phyloP scores from a whole-genome alignment of 768 basidiomycete species.

The Phaeolepiota aurea region DNA sequence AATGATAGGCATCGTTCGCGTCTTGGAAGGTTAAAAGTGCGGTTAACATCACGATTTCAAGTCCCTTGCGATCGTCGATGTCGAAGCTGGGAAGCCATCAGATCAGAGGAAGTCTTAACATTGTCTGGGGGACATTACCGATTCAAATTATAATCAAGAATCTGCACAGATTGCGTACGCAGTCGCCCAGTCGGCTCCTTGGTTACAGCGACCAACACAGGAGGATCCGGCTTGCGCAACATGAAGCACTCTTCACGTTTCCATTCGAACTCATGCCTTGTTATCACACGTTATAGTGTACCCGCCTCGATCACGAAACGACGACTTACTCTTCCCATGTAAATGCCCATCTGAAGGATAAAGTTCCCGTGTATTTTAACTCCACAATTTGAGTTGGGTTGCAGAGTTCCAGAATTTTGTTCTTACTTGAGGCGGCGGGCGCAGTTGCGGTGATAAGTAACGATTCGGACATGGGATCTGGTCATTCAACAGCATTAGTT shows the following conservation, averaged over 20 bases:
- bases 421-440: constrained; percentile 57
- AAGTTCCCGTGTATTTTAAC: constrained; percentile 63
- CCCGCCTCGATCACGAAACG: not conserved
- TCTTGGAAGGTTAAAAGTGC: constrained; percentile 76
- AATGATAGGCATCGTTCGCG: constrained; percentile 46
- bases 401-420: constrained; percentile 66
- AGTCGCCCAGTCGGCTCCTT: constrained; percentile 64
- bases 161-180: constrained; percentile 60
- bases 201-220: constrained; percentile 76
- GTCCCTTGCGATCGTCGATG: constrained; percentile 75
- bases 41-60: constrained; percentile 75
- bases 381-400: constrained; percentile 68
- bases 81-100: constrained; percentile 49
- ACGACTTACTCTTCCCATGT: constrained; percentile 75
- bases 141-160: constrained; percentile 81
- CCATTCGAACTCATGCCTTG: constrained; percentile 81
- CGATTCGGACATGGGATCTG: constrained; percentile 68
- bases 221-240: constrained; percentile 79
- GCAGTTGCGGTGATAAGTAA: constrained; percentile 63
- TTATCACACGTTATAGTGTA: not conserved
- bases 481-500: not conserved
- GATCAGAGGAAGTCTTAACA: not conserved
- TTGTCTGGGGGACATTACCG: constrained; percentile 30
- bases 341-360: constrained; percentile 73
- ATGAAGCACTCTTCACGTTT: constrained; percentile 78